Conservation (phyloP, 1,139 yeast genomes). For the Sugiyamaella paludigena region DNA sequence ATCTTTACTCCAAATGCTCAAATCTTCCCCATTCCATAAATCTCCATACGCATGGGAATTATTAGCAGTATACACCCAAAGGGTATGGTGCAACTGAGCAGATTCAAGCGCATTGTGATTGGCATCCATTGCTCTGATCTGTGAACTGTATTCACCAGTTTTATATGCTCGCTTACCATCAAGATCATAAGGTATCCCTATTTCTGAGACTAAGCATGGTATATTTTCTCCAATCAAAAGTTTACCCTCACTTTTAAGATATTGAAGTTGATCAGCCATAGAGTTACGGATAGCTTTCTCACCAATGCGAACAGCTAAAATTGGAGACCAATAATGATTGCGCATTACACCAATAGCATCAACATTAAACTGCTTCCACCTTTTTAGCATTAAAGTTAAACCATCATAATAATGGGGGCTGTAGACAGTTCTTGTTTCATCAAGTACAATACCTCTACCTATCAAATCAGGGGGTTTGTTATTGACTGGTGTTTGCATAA, state of each 20-base stretch:
- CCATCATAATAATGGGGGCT: slow-evolving; percentile 95
- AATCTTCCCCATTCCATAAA: slow-evolving; percentile 89
- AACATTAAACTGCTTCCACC: slow-evolving; percentile 67
- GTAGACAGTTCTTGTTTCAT: slow-evolving; percentile 50
- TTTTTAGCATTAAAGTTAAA: slow-evolving; percentile 82
- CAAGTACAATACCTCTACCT: slow-evolving; percentile 13
- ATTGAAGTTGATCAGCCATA: slow-evolving; percentile 61
- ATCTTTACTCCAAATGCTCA: slow-evolving; percentile 79
- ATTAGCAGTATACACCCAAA: slow-evolving; percentile 78
- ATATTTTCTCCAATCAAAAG: slow-evolving; percentile 35
- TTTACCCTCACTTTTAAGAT: slow-evolving; percentile 60
- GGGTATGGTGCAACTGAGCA: slow-evolving; percentile 65
- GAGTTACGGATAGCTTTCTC: slow-evolving; percentile 73
- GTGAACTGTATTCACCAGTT: slow-evolving; percentile 65
- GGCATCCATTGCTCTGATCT: slow-evolving; percentile 82
- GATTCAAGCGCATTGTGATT: slow-evolving; percentile 74
- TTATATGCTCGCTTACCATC: slow-evolving; percentile 68
- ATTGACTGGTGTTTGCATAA: slow-evolving; percentile 81
- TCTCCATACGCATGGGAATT: slow-evolving; percentile 86
- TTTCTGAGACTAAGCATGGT: slow-evolving; percentile 74
- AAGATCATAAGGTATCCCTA: slow-evolving; percentile 98
- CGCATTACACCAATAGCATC: slow-evolving; percentile 91
- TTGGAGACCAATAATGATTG: slow-evolving; percentile 69
- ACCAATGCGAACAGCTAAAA: slow-evolving; percentile 76
- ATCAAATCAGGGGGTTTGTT: slow-evolving; percentile 62